phyloP scores from a whole-genome alignment of 306 rosid species.

The Prosopis cineraria region DNA sequence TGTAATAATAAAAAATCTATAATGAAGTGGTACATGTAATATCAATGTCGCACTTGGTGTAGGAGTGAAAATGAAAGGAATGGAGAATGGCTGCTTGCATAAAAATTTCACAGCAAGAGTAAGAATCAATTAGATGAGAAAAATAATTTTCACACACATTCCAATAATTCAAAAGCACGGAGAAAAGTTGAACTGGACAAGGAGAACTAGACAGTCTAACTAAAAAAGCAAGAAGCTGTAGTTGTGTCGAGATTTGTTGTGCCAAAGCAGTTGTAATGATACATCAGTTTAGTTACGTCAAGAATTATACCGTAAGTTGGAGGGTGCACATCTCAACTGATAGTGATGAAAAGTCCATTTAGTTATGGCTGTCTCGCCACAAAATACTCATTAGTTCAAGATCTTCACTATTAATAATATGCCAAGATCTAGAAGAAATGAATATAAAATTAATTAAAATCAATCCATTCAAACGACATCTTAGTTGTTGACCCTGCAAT shows the following conservation, averaged over 20 bases:
- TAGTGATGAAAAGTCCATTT: neutral
- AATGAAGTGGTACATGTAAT: neutral
- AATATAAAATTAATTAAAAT: slow-evolving; percentile 17
- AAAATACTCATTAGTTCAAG: neutral
- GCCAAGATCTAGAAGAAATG: neutral
- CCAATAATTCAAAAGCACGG: neutral
- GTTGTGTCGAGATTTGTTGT: neutral
- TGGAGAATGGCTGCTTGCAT: neutral
- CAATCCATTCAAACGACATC: neutral
- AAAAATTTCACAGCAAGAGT: neutral
- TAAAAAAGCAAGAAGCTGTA: neutral
- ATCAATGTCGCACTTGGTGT: neutral
- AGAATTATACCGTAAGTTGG: slow-evolving; percentile 13
- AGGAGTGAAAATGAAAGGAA: neutral
- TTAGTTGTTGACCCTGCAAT: neutral
- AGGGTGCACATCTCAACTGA: neutral
- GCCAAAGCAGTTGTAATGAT: neutral
- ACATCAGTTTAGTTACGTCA: neutral
- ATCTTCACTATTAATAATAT: neutral
- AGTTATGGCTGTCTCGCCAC: slow-evolving; percentile 5
- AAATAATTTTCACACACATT: neutral
- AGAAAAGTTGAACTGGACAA: neutral
- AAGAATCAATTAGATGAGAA: neutral
- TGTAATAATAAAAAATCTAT: neutral
- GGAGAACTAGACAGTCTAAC: neutral